Percentiles rank a stretch among this genome's conserved stretches.
These are phyloP conservation scores for Pythium brachiatum DNA, from an alignment of 352 stramenopile species.

Conservation along the genomic window DNA sequence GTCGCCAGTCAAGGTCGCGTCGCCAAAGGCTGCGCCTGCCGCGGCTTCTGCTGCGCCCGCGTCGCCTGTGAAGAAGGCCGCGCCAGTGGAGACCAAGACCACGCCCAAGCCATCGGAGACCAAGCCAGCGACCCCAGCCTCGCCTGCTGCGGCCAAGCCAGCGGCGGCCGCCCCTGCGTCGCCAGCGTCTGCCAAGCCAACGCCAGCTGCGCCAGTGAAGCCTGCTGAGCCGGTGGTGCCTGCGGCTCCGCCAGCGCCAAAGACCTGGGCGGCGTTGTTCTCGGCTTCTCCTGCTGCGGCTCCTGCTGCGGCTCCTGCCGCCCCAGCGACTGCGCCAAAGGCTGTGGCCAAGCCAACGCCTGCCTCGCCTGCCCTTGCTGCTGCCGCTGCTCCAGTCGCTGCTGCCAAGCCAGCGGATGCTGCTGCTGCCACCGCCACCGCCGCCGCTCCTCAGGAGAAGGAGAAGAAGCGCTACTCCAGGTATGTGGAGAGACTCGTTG, in stretches of 20 bases:
- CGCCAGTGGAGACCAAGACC: conserved; percentile 36
- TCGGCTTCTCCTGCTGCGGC: conserved; percentile 20
- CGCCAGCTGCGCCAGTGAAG: conserved; percentile 4
- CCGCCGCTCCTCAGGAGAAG: conserved; percentile 32
- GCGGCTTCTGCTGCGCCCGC: conserved; percentile 14
- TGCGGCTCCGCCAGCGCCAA: conserved; percentile 36
- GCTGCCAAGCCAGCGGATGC: conserved; percentile 11
- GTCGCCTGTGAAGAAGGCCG: conserved; percentile 38
- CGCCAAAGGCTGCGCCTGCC: conserved; percentile 27
- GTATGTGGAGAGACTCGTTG: conserved; percentile 9
- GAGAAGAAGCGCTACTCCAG: conserved; percentile 50
- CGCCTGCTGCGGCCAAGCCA: conserved; percentile 26
- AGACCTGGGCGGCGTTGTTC: conserved; percentile 65
- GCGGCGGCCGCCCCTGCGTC: conserved; percentile 9
- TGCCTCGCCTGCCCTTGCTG: conserved; percentile 24
- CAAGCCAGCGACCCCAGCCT: conserved; percentile 30
- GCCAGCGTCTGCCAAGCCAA: conserved; percentile 16
- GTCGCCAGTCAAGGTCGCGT: conserved; percentile 25
- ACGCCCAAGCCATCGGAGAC: conserved; percentile 34
- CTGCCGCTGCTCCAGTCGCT: conserved; percentile 22
- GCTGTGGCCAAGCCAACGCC: conserved; percentile 15
- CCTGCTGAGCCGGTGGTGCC: conserved; percentile 17
- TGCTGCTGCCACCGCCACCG: background rate
- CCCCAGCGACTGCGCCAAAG: conserved; percentile 27
- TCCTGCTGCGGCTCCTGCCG: conserved; percentile 14